Conservation (phyloP, 805 yeast species). For the Lachancea sp. region DNA sequence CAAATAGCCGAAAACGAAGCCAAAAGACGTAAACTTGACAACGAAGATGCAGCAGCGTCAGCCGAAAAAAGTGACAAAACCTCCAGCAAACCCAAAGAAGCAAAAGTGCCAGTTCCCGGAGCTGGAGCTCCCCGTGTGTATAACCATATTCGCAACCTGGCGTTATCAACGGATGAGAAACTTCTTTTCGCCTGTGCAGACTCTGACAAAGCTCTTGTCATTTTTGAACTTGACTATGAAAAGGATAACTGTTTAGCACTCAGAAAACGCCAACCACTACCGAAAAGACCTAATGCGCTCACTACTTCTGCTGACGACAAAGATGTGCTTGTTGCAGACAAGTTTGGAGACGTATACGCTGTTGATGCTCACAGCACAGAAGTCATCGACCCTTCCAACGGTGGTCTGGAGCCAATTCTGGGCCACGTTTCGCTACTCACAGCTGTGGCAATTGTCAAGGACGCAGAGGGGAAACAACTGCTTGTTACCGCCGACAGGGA, state of each 20-base stretch:
- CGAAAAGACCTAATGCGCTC: slow-evolving; percentile 89
- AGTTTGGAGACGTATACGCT: slow-evolving; percentile 89
- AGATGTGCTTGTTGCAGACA: slow-evolving; percentile 72
- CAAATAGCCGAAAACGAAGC: slow-evolving; percentile 27
- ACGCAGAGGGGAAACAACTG: slow-evolving; percentile 36
- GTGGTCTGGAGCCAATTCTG: slow-evolving; percentile 58
- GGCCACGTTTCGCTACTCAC: slow-evolving; percentile 98
- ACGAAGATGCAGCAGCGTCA: slow-evolving; percentile 45
- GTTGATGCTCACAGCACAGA: slow-evolving; percentile 38
- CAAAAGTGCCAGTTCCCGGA: slow-evolving; percentile 57
- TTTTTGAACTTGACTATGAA: slow-evolving; percentile 39
- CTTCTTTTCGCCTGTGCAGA: slow-evolving; percentile 67
- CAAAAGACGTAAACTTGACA: slow-evolving; percentile 34
- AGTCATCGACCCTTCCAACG: slow-evolving; percentile 26
- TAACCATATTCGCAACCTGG: slow-evolving; percentile 61
- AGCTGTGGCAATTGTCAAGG: slow-evolving; percentile 40
- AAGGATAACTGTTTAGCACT: slow-evolving; percentile 40
- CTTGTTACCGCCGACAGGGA: slow-evolving; percentile 86
- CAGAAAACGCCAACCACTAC: slow-evolving; percentile 66
- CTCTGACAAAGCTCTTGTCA: slow-evolving; percentile 71
- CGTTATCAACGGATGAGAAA: slow-evolving; percentile 46
- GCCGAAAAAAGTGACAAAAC: slow-evolving; percentile 45
- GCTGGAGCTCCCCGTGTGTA: slow-evolving; percentile 62
- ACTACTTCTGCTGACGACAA: slow-evolving; percentile 47
- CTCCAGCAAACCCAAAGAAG: slow-evolving; percentile 42